These are phyloP conservation scores for Fomitopsis pulvina DNA, from an alignment of 768 basidiomycete genomes.

Conservation along the genomic window DNA sequence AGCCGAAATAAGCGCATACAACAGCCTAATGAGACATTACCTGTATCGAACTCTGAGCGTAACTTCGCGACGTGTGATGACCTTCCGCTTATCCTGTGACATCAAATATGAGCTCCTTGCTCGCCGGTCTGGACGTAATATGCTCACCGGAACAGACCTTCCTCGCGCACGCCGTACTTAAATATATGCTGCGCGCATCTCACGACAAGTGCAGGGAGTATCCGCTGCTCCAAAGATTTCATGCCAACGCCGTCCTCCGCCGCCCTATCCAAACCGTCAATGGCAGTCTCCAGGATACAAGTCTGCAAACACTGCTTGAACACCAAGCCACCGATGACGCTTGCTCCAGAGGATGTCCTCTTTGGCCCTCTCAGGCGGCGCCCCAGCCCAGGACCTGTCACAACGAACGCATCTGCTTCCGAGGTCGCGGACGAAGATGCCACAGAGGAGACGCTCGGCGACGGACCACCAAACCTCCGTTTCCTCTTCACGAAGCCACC, in stretches of 20 bases:
- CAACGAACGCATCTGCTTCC: slow-evolving; percentile 37
- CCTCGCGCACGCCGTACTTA: slow-evolving; percentile 80
- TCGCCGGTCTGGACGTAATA: background rate
- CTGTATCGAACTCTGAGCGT: slow-evolving; percentile 77
- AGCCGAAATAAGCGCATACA: background rate
- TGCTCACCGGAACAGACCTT: slow-evolving; percentile 77
- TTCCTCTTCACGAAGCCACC: slow-evolving; percentile 24
- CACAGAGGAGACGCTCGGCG: slow-evolving; percentile 47
- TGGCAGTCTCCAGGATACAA: slow-evolving; percentile 52
- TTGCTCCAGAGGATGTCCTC: slow-evolving; percentile 26
- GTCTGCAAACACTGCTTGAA: slow-evolving; percentile 56
- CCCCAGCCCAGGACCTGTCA: slow-evolving; percentile 48
- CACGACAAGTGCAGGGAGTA: slow-evolving; percentile 69
- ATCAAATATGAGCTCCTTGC: background rate
- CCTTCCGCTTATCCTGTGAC: slow-evolving; percentile 70
- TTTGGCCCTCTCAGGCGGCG: slow-evolving; percentile 49
- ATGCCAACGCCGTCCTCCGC: slow-evolving; percentile 7
- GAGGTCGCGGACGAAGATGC: slow-evolving; percentile 42
- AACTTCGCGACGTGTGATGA: slow-evolving; percentile 74
- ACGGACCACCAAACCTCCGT: slow-evolving; percentile 48
- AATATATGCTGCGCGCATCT: slow-evolving; percentile 79
- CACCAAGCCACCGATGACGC: slow-evolving; percentile 43
- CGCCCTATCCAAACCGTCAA: slow-evolving; percentile 21
- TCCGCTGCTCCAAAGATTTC: slow-evolving; percentile 23
- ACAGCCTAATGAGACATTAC: slow-evolving; percentile 25